These are phyloP conservation scores for Haplographium delicatum DNA, from an alignment of 495 filamentous ascomycete species.

Conservation along the genomic window DNA sequence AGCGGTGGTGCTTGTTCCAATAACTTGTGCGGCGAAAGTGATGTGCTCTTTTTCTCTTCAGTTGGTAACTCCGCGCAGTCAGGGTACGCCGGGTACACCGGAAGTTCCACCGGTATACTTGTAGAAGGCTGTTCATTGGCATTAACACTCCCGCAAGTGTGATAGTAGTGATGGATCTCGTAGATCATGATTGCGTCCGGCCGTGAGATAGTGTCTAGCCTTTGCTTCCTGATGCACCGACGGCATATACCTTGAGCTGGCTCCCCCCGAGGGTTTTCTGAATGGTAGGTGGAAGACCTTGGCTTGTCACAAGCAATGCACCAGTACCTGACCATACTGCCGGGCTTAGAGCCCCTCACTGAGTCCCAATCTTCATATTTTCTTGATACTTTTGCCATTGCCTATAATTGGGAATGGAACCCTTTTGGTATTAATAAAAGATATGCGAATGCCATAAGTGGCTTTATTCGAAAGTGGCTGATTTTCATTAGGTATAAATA, in stretches of 20 bases:
- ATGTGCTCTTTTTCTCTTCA: conserved; percentile 1
- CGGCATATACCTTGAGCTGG: conserved; percentile 4
- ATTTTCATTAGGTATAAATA: neutral
- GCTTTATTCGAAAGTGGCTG: neutral
- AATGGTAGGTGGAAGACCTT: conserved; percentile 12
- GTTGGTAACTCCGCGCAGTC: conserved; percentile 1
- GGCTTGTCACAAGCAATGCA: conserved; percentile 4
- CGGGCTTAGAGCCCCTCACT: neutral
- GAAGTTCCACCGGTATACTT: conserved; percentile 2
- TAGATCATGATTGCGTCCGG: neutral
- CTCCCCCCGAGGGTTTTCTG: conserved; percentile 3
- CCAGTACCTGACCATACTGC: neutral
- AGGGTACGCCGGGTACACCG: conserved; percentile 1
- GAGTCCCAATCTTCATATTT: neutral
- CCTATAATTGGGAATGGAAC: neutral
- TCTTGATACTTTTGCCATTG: neutral
- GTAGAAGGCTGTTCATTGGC: neutral
- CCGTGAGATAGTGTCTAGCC: neutral
- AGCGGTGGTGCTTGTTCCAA: conserved; percentile 1
- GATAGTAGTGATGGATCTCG: conserved; percentile 7
- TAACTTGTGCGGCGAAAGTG: neutral
- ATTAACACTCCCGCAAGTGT: conserved; percentile 3
- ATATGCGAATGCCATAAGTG: neutral
- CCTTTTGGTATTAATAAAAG: neutral
- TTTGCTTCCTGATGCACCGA: conserved; percentile 1